phyloP scores from a whole-genome alignment of 2,329 filamentous ascomycete genomes.

The Diaporthe aspalathi region DNA sequence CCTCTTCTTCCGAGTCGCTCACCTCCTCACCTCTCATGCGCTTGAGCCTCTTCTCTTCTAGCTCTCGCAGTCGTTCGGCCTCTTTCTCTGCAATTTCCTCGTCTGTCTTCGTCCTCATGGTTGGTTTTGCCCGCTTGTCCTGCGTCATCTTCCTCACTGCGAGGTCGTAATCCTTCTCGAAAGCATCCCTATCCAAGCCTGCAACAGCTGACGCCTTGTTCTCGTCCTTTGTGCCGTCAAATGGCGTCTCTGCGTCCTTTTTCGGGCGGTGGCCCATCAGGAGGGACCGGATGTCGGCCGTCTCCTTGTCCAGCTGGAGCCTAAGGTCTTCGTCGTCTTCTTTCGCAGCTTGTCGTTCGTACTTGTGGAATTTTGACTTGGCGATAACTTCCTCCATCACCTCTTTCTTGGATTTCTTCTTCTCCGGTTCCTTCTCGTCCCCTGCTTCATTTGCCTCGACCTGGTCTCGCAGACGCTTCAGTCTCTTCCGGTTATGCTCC shows the following conservation, averaged over 20 bases:
- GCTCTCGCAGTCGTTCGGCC: conserved; percentile 77
- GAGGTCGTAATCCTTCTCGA: conserved; percentile 89
- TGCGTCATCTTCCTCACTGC: conserved; percentile 83
- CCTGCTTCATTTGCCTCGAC: conserved; percentile 57
- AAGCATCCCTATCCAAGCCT: conserved; percentile 72
- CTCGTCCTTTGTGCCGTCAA: conserved; percentile 44
- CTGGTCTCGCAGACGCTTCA: conserved; percentile 66
- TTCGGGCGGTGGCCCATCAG: conserved; percentile 65
- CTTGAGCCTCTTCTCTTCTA: conserved; percentile 84
- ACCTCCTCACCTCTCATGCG: conserved; percentile 89
- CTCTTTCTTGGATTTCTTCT: conserved; percentile 95
- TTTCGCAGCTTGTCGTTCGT: conserved; percentile 90
- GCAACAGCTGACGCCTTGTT: conserved; percentile 42
- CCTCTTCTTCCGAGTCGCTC: conserved; percentile 69
- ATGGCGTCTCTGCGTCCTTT: conserved; percentile 42
- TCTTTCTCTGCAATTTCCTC: conserved; percentile 86
- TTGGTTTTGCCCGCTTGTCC: conserved; percentile 86
- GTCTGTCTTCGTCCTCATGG: conserved; percentile 89
- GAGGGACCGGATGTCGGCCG: conserved; percentile 80
- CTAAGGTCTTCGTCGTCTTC: conserved; percentile 93
- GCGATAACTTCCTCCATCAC: conserved; percentile 98
- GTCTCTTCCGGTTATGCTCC: conserved; percentile 61
- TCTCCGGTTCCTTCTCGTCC: conserved; percentile 72
- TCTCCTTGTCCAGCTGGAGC: conserved; percentile 84
- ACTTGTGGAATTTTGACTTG: conserved; percentile 96